Conservation (phyloP, 495 filamentous ascomycete genomes). For the Achaetomiella virescens region DNA sequence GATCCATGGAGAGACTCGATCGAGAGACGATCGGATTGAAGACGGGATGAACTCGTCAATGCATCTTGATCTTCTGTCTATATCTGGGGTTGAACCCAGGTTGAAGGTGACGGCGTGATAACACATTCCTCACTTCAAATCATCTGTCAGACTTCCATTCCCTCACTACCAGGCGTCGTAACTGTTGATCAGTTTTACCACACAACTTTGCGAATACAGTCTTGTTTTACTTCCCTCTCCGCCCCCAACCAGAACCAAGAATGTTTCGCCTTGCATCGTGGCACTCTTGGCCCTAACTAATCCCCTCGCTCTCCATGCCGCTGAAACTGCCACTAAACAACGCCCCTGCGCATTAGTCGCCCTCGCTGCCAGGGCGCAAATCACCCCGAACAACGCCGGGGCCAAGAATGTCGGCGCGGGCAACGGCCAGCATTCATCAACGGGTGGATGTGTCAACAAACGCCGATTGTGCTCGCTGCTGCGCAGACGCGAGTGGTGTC, state of each 20-base stretch:
- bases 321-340: not conserved
- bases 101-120: constrained; percentile 7
- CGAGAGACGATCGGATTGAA: too few species aligned
- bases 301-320: not conserved
- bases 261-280: constrained; percentile 36
- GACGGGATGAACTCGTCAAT: not conserved
- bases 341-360: constrained; percentile 27
- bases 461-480: constrained; percentile 42
- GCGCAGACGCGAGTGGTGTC: constrained; percentile 30
- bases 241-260: constrained; percentile 15
- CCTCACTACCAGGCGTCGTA: constrained; percentile 21
- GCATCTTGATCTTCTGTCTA: not conserved
- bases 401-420: constrained; percentile 46
- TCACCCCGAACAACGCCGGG: constrained; percentile 39
- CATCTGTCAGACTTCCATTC: constrained; percentile 3
- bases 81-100: not conserved
- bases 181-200: constrained; percentile 2
- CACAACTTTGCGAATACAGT: not conserved
- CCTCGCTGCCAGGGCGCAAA: constrained; percentile 25
- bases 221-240: not conserved
- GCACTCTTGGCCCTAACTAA: constrained; percentile 20
- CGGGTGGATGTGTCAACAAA: constrained; percentile 43
- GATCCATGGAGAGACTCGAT: not conserved
- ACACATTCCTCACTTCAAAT: constrained; percentile 3
- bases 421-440: constrained; percentile 48